Evolutionary conservation across 495 filamentous ascomycete genomes (phyloP), one percentile per base, ranked within the genome.

Genomic region (Penicillium nucicola): DNA sequence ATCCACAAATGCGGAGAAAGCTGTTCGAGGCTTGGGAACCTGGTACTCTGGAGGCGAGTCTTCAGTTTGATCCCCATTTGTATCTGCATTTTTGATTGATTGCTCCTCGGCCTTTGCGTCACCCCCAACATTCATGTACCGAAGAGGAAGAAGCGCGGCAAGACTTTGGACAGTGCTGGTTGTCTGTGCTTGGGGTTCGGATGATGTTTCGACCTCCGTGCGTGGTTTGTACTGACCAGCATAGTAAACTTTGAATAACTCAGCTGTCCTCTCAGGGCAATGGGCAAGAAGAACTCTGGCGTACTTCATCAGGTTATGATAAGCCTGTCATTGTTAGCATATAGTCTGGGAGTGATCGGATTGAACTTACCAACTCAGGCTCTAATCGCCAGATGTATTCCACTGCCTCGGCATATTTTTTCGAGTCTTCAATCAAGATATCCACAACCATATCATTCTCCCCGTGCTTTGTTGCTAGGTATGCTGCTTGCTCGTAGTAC

Each of bases 401-500:
- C 11, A 97, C 73, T 2, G 93, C 93, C 60, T 95, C 89, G 5
- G 79, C 78, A 61, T 95, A 95, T 39, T 86, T 83, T 62, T 92
- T 91, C 0, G 90, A 90, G 60, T 98, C 91, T 65, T 98, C 93
- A 35, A 97, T 92, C 45, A 98, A 64, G 34, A 98, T 96, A 64
- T 95, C 90, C 9, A 97, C 85, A 2, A 98, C 93, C 50, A 96
- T 78, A 28, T 95, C 91, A 58, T 93, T 88, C 61, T 98, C 95
- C 5, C 88, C 84, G 61, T 97, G 92, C 62, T 96, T 95, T 46
- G 90, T 89, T 10, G 93, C 92, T 39, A 98, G 79, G 61, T 93
- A 97, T 2, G 93, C 95, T 7, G 93, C 93, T 71, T 98, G 93
- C 53, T 96, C 89, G 62, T 85, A 92, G 65, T 98, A 98, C n/a